Conservation (phyloP, 2,329 filamentous ascomycete genomes). For the Blastomyces silverae region DNA sequence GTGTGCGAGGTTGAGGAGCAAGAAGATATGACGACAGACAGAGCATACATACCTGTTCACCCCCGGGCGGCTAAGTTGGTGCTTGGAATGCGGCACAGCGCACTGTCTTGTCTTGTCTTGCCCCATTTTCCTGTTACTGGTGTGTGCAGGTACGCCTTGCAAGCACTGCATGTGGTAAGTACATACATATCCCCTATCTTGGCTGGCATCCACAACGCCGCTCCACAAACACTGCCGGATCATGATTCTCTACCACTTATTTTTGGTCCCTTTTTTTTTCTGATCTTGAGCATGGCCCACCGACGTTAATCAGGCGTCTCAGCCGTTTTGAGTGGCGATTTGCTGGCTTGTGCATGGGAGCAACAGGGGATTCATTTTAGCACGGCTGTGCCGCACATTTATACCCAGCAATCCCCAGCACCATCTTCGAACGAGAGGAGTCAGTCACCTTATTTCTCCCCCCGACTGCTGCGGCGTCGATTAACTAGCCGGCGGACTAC, state of each 20-base stretch:
- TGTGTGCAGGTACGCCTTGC: not conserved
- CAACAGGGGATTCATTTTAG: not conserved
- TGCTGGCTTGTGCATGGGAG: not conserved
- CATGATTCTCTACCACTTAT: not conserved
- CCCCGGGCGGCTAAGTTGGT: not conserved
- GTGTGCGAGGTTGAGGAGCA: not conserved
- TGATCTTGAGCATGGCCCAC: not conserved
- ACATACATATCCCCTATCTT: no score
- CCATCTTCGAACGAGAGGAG: not conserved
- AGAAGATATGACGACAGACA: not conserved
- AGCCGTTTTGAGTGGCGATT: slow-evolving; percentile 10
- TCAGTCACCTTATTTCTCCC: not conserved
- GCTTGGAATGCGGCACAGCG: not conserved
- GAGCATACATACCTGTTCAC: no score
- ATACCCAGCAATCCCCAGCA: slow-evolving; percentile 2
- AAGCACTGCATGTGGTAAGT: no score
- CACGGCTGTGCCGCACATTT: slow-evolving; percentile 8
- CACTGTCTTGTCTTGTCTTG: not conserved
- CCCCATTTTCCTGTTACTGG: not conserved
- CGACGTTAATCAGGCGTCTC: not conserved
- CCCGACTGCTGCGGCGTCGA: not conserved
- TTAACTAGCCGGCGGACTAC: not conserved
- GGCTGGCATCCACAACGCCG: no score
- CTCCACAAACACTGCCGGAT: not conserved
- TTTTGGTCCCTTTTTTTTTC: not conserved